Percentiles rank a stretch among this genome's conserved stretches.
Evolutionary conservation across 1,284 basidiomycete genomes (phyloP).

Genomic region (Golubevia pallescens): DNA sequence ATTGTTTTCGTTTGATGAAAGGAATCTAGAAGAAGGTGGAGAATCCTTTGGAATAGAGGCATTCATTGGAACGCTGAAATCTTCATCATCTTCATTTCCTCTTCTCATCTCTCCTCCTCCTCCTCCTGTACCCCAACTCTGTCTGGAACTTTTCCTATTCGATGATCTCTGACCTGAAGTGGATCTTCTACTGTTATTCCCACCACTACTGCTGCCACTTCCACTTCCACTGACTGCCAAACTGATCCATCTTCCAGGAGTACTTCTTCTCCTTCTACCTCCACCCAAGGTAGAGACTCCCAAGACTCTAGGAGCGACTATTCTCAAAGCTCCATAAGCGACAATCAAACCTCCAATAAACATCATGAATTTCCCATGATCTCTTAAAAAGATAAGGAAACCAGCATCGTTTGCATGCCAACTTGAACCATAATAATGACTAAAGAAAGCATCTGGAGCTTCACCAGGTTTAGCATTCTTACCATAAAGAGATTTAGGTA

Average conservation of each 20-base stretch:
- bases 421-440: constrained; percentile 93
- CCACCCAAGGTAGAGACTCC: not conserved
- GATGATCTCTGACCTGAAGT: not conserved
- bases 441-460: constrained; percentile 88
- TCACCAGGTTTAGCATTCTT: constrained; percentile 87
- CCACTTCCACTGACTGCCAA: not conserved
- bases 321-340: constrained; percentile 5
- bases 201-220: not conserved
- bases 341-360: constrained; percentile 10
- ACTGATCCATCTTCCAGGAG: not conserved
- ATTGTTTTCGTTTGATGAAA: too few species aligned
- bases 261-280: not conserved
- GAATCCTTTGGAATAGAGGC: not conserved
- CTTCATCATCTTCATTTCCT: too few species aligned
- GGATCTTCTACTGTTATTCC: not conserved
- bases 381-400: constrained; percentile 58
- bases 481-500: constrained; percentile 92
- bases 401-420: constrained; percentile 71
- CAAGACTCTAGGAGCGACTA: not conserved
- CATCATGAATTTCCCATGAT: constrained; percentile 47
- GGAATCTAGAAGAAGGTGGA: not conserved
- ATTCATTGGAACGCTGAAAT: too few species aligned
- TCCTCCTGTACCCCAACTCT: too few species aligned
- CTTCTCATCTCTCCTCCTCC: too few species aligned
- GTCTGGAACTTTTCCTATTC: not conserved